These are phyloP conservation scores for Anisodus acutangulus DNA, from an alignment of 257 asterid species.

Conservation along the genomic window DNA sequence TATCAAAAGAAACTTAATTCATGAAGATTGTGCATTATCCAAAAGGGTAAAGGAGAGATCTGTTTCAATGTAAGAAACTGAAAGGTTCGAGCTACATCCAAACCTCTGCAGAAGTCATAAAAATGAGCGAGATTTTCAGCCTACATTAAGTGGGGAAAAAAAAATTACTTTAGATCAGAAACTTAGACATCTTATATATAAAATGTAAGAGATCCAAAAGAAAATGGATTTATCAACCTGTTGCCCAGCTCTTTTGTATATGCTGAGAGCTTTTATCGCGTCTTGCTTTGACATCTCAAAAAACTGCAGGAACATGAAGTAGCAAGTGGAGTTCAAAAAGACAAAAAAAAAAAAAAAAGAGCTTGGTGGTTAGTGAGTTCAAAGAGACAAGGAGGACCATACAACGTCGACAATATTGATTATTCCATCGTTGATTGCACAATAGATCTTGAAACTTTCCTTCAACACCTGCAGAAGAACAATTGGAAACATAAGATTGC, in stretches of 20 bases:
- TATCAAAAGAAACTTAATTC: neutral
- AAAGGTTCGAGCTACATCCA: conserved; percentile 78
- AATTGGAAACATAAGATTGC: neutral
- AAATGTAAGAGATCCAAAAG: conserved; percentile 2
- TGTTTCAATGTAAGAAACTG: conserved; percentile 82
- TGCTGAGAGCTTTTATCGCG: conserved; percentile 73
- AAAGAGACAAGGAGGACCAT: conserved; percentile 25
- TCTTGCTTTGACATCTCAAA: conserved; percentile 89
- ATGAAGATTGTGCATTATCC: neutral
- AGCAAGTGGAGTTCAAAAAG: neutral
- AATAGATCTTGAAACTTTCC: conserved; percentile 88
- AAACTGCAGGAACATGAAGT: conserved; percentile 51
- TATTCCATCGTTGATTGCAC: conserved; percentile 90
- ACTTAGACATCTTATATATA: neutral
- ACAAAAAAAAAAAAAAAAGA: neutral
- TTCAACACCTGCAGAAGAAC: conserved; percentile 59
- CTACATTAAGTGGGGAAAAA: conserved; percentile 46
- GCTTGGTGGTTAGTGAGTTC: neutral
- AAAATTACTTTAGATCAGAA: neutral
- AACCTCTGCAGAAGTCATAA: conserved; percentile 71
- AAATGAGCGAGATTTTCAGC: conserved; percentile 76
- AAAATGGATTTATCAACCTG: conserved; percentile 55
- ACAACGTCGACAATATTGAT: conserved; percentile 87
- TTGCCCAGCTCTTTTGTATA: conserved; percentile 74
- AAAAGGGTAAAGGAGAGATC: conserved; percentile 40